Base-by-base conservation (phyloP, 1,284 basidiomycete genomes). In the Ceratobasidium papillatum region DNA sequence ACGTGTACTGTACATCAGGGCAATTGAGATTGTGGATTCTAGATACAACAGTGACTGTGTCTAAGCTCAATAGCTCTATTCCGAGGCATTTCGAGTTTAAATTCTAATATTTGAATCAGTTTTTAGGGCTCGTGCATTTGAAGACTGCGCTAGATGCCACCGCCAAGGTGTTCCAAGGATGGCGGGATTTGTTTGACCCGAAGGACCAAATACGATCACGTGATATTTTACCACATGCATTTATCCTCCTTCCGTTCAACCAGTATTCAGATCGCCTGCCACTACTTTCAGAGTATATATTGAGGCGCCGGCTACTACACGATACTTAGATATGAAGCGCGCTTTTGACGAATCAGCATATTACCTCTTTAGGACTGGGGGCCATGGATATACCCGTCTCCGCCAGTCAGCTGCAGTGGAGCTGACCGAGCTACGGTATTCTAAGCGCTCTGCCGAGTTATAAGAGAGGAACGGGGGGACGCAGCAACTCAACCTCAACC, bases 21-120 rank as follows among this genome's bases (percentile, higher is more conserved):
- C 54, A 58, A 58, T 58, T 17, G 54, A 58, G 54, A 58, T 58
- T 58, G 54, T 58, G 54, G 54, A 58, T 58, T 34, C n/a, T n/a
- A n/a, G 30, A 5, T 25, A 22, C 7, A 58, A 58, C 19, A 12
- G 19, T 47, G 9, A n/a, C 38, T 41, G 14, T 14, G 38, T 14
- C 38, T 41, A 14, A 41, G 38, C 14, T 14, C 38, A 41, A 7
- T 41, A 41, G 38, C 5, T 41, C 38, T 14, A 41, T 41, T 41
- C 38, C 14, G 38, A n/a, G n/a, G n/a, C n/a, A n/a, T n/a, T n/a
- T n/a, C n/a, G n/a, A n/a, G n/a, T n/a, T n/a, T n/a, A n/a, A n/a
- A n/a, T n/a, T n/a, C n/a, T n/a, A n/a, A n/a, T n/a, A n/a, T n/a
- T n/a, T n/a, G n/a, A n/a, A n/a, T n/a, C n/a, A n/a, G n/a, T n/a